Evolutionary conservation across 1,284 basidiomycete genomes (phyloP).

Genomic region (Trametes polyzona): DNA sequence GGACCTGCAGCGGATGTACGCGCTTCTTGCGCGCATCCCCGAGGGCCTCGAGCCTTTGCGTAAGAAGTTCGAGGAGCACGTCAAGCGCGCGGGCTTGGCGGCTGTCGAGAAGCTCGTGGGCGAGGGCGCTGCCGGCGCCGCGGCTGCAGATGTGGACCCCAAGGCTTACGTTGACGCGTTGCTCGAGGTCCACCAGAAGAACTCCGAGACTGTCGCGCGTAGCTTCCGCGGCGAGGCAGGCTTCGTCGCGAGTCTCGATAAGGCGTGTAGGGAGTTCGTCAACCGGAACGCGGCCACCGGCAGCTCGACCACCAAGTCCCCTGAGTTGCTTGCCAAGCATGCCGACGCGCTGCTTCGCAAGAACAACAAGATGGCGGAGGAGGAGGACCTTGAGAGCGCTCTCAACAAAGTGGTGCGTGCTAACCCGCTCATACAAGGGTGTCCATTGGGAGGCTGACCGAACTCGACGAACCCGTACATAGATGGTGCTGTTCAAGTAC

Average conservation of each 20-base stretch:
- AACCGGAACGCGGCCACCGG: conserved; percentile 94
- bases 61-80: conserved; percentile 93
- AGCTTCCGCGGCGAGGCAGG: conserved; percentile 95
- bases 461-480: not conserved
- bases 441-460: not conserved
- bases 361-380: conserved; percentile 95
- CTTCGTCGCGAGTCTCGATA: conserved; percentile 93
- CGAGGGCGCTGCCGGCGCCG: conserved; percentile 65
- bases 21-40: conserved; percentile 85
- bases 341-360: conserved; percentile 91
- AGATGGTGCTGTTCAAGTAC: conserved; percentile 99
- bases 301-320: conserved; percentile 84
- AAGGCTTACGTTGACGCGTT: conserved; percentile 95
- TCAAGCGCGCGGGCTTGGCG: conserved; percentile 86
- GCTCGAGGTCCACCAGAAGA: conserved; percentile 91
- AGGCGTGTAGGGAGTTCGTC: conserved; percentile 96
- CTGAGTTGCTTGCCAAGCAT: conserved; percentile 94
- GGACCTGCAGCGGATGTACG: conserved; percentile 95
- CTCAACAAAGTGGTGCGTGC: conserved; percentile 87
- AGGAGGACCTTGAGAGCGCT: conserved; percentile 88
- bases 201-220: conserved; percentile 86
- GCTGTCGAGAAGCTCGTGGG: conserved; percentile 86
- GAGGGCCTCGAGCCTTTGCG: conserved; percentile 92
- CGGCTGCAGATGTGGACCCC: conserved; percentile 74
- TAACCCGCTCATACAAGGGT: not conserved